phyloP scores from a whole-genome alignment of 2,329 filamentous ascomycete species.

The Colletotrichum spaethianum region DNA sequence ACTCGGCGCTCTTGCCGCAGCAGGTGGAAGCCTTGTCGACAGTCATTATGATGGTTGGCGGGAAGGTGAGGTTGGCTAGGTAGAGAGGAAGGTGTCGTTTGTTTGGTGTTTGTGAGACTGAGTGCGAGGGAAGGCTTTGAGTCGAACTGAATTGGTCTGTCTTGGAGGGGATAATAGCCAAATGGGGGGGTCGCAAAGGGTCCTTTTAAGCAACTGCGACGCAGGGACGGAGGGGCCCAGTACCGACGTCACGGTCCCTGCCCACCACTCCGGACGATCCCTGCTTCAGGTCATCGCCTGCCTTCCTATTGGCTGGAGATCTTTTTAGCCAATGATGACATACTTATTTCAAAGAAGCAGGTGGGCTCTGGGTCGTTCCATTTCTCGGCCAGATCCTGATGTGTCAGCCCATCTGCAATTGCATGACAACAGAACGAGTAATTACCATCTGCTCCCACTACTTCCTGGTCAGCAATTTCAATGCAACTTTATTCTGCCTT shows the following conservation, averaged over 20 bases:
- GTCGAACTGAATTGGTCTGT: constrained; percentile 1
- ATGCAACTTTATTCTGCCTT: background rate
- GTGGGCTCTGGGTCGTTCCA: constrained; percentile 9
- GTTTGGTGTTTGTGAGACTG: background rate
- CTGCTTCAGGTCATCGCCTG: constrained; percentile 30
- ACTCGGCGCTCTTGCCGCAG: constrained; percentile 68
- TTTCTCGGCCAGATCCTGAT: constrained; percentile 17
- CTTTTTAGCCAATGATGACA: background rate
- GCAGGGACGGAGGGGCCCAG: constrained; percentile 35
- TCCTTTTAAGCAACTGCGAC: constrained; percentile 36
- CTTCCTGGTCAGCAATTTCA: constrained; percentile 4
- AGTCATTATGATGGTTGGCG: constrained; percentile 49
- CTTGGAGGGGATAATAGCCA: background rate
- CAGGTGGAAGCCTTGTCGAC: constrained; percentile 63
- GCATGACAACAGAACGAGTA: constrained; percentile 26
- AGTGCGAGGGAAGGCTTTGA: background rate
- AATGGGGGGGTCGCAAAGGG: constrained; percentile 7
- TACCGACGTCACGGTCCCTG: constrained; percentile 38
- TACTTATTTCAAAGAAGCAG: constrained; percentile 8
- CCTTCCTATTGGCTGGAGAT: constrained; percentile 26
- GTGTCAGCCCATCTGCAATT: constrained; percentile 32
- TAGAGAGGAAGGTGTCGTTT: background rate
- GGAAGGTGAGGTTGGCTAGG: constrained; percentile 3
- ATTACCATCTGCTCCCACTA: background rate
- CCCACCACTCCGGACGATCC: constrained; percentile 3